These are phyloP conservation scores for Coemansia guatemalensis DNA, from an alignment of 192 early-diverging fungal species.

Conservation along the genomic window DNA sequence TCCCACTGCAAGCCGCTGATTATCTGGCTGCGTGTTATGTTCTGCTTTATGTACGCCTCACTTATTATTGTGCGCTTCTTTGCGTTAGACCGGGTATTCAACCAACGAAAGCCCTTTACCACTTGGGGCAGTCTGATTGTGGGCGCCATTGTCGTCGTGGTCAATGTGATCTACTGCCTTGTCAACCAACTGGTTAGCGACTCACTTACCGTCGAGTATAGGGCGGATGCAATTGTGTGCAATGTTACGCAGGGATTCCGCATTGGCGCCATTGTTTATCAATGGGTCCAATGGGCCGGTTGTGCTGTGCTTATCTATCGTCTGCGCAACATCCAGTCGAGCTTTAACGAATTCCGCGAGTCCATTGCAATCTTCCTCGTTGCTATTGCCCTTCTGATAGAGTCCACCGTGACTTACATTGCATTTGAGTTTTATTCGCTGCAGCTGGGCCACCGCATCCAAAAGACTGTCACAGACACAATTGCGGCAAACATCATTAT, in stretches of 20 bases:
- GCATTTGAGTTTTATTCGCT: conserved; percentile 21
- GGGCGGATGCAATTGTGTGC: conserved; percentile 11
- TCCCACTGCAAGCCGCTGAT: conserved; percentile 40
- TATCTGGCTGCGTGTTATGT: conserved; percentile 46
- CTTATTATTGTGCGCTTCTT: conserved; percentile 36
- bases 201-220: conserved; percentile 12
- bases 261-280: conserved; percentile 18
- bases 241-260: conserved; percentile 11
- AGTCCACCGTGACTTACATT: conserved; percentile 27
- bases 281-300: conserved; percentile 33
- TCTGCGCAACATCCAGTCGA: conserved; percentile 48
- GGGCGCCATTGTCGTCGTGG: conserved; percentile 4
- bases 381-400: conserved; percentile 23
- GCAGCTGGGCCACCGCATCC: conserved; percentile 22
- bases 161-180: conserved; percentile 22
- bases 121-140: conserved; percentile 6
- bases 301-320: conserved; percentile 30
- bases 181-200: conserved; percentile 17
- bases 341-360: conserved; percentile 47
- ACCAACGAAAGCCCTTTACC: conserved; percentile 44
- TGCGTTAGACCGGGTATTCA: conserved; percentile 50
- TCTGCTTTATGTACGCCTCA: conserved; percentile 34
- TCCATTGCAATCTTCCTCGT: conserved; percentile 30
- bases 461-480: conserved; percentile 39
- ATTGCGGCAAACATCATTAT: conserved; percentile 34